Percentiles rank a stretch among this genome's conserved stretches.
These are phyloP conservation scores for Aciculosporium take DNA, from an alignment of 2,329 filamentous ascomycete species.

Conservation along the genomic window DNA sequence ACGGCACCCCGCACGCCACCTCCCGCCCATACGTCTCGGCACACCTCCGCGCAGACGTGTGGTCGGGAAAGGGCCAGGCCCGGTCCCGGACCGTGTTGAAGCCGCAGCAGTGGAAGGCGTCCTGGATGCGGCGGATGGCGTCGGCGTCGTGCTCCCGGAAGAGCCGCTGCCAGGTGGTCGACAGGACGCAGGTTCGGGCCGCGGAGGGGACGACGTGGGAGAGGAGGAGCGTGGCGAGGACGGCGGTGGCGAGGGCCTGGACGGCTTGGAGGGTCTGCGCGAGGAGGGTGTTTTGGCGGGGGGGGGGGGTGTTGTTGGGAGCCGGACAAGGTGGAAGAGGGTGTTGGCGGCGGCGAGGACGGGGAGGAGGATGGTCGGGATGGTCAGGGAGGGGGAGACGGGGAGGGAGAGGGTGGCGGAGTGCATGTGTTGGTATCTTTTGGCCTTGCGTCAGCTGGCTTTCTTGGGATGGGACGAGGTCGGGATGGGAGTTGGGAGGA, in stretches of 20 bases:
- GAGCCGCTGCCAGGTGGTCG: conserved; percentile 11
- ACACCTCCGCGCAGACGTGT: conserved; percentile 23
- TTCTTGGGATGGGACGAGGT: neutral
- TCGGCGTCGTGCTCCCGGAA: conserved; percentile 27
- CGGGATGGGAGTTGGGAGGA: too few species aligned
- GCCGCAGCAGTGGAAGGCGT: conserved; percentile 49
- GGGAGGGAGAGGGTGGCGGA: conserved; percentile 4
- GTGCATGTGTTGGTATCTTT: conserved; percentile 3
- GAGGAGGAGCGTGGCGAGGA: conserved; percentile 10
- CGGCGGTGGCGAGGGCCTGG: conserved; percentile 6
- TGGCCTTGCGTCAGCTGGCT: too few species aligned
- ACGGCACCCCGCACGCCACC: conserved; percentile 32
- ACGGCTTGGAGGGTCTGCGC: conserved; percentile 3
- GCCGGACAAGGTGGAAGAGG: neutral
- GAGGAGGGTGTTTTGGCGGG: neutral
- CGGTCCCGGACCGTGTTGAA: conserved; percentile 39
- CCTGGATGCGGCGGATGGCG: conserved; percentile 43
- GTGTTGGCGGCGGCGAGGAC: neutral
- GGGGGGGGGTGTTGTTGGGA: neutral
- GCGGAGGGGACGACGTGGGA: conserved; percentile 7
- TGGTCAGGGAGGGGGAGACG: conserved; percentile 1
- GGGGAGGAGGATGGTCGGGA: conserved; percentile 2
- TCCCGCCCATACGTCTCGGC: conserved; percentile 27
- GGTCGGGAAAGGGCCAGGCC: conserved; percentile 40
- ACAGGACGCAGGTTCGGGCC: conserved; percentile 8